Base-by-base conservation (phyloP, 257 asterid genomes). In the Perilla frutescens region DNA sequence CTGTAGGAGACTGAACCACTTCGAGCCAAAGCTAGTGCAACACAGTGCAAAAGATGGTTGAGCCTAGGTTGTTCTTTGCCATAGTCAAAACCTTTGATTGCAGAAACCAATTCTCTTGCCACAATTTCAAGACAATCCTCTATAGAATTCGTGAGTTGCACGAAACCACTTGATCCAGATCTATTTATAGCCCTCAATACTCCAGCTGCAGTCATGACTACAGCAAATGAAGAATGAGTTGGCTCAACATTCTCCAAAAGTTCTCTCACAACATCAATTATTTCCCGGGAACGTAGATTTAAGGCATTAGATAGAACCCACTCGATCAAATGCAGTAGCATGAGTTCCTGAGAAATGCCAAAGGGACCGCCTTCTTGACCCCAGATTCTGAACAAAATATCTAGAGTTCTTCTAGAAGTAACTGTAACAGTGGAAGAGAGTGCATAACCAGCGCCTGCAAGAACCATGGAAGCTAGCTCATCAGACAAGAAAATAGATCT, bases 381-480 rank as follows among this genome's bases (percentile, higher is more conserved):
- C 96, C 97, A 94, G 47, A 87, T 71, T 55, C 84, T 80, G 66
- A 90, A 81, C 71, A 90, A 66, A 60, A 56, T 74, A 77, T 87
- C 85, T 31, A 92, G 41, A 79, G 84, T 72, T 81, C 83, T 85
- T 65, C 77, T 73, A 76, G 87, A 87, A 76, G 69, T 81, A 57
- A 68, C 54, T 51, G 70, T 81, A 65, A 72, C 70, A 8, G 90
- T 62, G 66, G 97, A 91, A 76, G 91, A 83, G 45, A 94, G 86
- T 50, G 98, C 97, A 79, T 90, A 91, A 50, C 96, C 96, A 78
- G 81, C 85, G 34, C 96, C 99, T 0, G 96, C 97, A 20, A 94
- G 90, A 74, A 86, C 81, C 70, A 73, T 67, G 5, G 90, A 84
- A 47, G 85, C 84, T 60, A 83, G 73, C 73, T 78, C 91, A 72